These are phyloP conservation scores for Sesbania bispinosa DNA, from an alignment of 306 rosid genomes.

Conservation along the genomic window DNA sequence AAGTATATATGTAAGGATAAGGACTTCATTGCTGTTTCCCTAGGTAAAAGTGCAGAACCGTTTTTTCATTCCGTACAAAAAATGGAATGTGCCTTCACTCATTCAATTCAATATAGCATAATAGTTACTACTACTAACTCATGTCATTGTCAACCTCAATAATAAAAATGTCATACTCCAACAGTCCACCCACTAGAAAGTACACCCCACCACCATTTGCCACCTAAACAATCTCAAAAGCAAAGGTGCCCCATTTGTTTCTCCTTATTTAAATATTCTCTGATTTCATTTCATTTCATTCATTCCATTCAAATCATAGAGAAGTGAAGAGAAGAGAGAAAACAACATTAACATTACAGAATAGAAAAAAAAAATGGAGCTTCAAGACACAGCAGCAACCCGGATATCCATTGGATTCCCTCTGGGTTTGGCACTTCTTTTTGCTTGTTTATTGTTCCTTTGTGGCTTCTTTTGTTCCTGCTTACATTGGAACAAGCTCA, in stretches of 20 bases:
- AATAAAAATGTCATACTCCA: conserved; percentile 26
- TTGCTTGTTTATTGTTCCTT: conserved; percentile 35
- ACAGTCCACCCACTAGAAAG: conserved; percentile 22
- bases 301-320: too few relatives aligned
- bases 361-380: conserved; percentile 33
- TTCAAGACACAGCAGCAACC: conserved; percentile 25
- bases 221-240: conserved; percentile 19
- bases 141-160: conserved; percentile 17
- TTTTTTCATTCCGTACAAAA: not conserved
- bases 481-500: conserved; percentile 55
- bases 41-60: not conserved
- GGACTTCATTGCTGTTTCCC: not conserved
- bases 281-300: not conserved
- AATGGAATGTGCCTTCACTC: conserved; percentile 8
- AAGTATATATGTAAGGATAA: too few relatives aligned
- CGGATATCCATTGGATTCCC: conserved; percentile 48
- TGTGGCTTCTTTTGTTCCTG: conserved; percentile 55
- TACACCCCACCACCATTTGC: conserved; percentile 29
- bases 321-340: too few relatives aligned
- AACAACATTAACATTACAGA: too few relatives aligned
- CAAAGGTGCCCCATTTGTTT: not conserved
- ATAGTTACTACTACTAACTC: not conserved
- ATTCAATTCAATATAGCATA: too few relatives aligned
- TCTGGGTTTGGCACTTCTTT: conserved; percentile 53
- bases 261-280: conserved; percentile 14